Base-by-base conservation (phyloP, 2,329 filamentous ascomycete species). In the Achaetomium macrosporum region DNA sequence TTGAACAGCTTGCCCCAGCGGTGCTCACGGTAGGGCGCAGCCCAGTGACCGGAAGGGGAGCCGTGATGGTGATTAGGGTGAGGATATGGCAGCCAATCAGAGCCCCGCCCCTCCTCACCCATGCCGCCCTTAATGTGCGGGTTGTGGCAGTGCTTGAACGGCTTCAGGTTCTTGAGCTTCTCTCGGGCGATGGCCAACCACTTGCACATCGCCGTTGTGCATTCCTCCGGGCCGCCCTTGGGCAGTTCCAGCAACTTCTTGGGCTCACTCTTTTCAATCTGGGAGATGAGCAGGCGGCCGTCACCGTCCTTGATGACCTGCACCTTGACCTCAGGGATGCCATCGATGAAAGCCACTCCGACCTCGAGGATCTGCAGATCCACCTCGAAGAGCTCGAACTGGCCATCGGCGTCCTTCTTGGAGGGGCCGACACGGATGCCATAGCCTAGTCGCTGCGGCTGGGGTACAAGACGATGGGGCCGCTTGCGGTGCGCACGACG, bases 351-450 rank as follows among this genome's bases (percentile, higher is more conserved):
- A 41, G 72, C 69, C 49, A 74, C 68, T 53, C 79, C 80, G 25
- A 87, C 77, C 64, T 83, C 76, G 54, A 83, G 74, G 56, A 87
- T 76, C 58, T 81, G 73, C 36, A 87, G 68, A 57, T 79, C 73
- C 53, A 86, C 63, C 36, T 71, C 66, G 48, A 84, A 66, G 3
- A 84, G 66, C 53, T 78, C 73, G 41, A 83, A 65, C 49, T 72
- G 68, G 56, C 77, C 75, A 10, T 77, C 72, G 46, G 76, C 73
- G 51, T 80, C 75, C 42, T 73, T 70, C 57, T 76, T 72, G 48
- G 69, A 66, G 17, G 69, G 69, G 33, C 66, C 68, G 19, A 73
- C 68, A 42, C 71, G 66, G 31, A 81, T 65, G 52, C 71, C 72
- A 62, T 77, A 82, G 15, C 78, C 78, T 2, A 82, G 71, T 16